Base-by-base conservation (phyloP, 768 basidiomycete species). In the Amanita rimosa region DNA sequence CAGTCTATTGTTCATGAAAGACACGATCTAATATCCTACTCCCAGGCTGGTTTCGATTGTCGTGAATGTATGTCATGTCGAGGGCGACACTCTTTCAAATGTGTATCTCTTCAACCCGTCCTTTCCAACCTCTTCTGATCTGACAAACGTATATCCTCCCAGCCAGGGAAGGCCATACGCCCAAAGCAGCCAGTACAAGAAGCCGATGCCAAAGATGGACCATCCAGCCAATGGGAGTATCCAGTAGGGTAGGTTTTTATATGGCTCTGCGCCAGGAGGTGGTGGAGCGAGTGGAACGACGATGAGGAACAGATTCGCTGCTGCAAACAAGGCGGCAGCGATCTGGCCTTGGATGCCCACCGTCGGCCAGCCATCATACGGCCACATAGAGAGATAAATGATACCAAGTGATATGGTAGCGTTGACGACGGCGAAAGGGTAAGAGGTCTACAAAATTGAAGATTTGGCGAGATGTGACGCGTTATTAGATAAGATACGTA, bases 261-360 rank as follows among this genome's bases (percentile, higher is more conserved):
- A 31, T 2, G 31, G 31, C 13, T 31, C 31, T 4, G 31, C 31
- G 31, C 31, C 31, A 11, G 31, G 31, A 31, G 31, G 31, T 4
- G 31, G 31, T 13, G 31, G 31, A 31, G 73, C 63, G 40, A 82
- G 55, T 4, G 81, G 81, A 1, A 73, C 72, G 41, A 76, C 50
- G 42, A 72, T 65, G 16, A 83, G 64, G 62, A 84, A 81, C 27
- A 80, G 55, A 52, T 84, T 83, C 2, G 75, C 73, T 2, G 72
- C 81, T 58, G 60, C 61, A 36, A 53, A 55, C 47, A 60, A 61
- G 57, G 69, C 61, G 19, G 70, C 62, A 47, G 60, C 62, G 62
- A 72, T 68, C 34, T 50, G 36, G 9, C 5, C 42, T 27, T 8
- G n/a, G 16, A 9, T 49, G 46, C 52, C 4, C 38, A 29, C 26